These are phyloP conservation scores for Phaeotremella fagi DNA, from an alignment of 768 basidiomycete genomes.

Conservation along the genomic window DNA sequence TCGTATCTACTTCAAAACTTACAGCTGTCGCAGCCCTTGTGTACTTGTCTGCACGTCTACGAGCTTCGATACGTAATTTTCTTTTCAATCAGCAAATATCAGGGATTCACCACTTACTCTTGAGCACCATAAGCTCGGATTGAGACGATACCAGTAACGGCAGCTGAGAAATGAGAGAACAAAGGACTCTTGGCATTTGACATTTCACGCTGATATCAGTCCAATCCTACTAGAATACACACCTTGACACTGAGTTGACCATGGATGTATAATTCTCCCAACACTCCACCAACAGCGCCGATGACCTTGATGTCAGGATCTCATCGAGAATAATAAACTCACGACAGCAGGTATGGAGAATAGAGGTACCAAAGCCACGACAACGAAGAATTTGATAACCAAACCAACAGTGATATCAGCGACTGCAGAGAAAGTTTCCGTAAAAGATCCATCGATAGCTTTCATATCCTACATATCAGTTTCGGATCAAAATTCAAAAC, in stretches of 20 bases:
- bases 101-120: slow-evolving; percentile 23
- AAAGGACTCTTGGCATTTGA: slow-evolving; percentile 55
- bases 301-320: slow-evolving; percentile 21
- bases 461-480: slow-evolving; percentile 35
- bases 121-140: slow-evolving; percentile 66
- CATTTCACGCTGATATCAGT: slow-evolving; percentile 51
- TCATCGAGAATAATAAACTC: slow-evolving; percentile 1
- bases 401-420: slow-evolving; percentile 34
- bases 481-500: background rate
- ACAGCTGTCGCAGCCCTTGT: slow-evolving; percentile 35
- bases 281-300: slow-evolving; percentile 51
- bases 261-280: slow-evolving; percentile 57
- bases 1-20: slow-evolving; percentile 16
- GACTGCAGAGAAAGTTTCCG: slow-evolving; percentile 33
- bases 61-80: slow-evolving; percentile 53
- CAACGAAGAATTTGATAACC: slow-evolving; percentile 36
- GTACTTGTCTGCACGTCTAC: slow-evolving; percentile 57
- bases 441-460: slow-evolving; percentile 35
- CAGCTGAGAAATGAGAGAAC: slow-evolving; percentile 56
- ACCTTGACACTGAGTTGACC: slow-evolving; percentile 57
- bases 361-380: slow-evolving; percentile 40
- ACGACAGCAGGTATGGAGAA: slow-evolving; percentile 38
- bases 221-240: background rate
- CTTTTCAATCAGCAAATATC: slow-evolving; percentile 1
- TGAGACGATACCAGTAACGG: slow-evolving; percentile 57